A percentile compares a stretch with the other conserved stretches of the same genome.
Conservation (phyloP, 2,329 filamentous ascomycete species). For the Xylaria sp. region DNA sequence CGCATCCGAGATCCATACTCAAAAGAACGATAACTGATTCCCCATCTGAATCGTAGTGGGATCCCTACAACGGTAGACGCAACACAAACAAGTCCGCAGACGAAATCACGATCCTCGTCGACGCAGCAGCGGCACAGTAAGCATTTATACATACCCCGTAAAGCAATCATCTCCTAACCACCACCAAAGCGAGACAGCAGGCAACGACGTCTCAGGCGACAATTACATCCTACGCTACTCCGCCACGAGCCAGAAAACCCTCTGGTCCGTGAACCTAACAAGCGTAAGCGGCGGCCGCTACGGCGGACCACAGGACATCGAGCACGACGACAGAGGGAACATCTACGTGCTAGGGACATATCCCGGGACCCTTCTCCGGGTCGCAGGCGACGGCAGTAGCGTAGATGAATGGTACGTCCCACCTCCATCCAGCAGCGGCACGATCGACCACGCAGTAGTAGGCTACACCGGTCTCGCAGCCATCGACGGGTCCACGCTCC, state of each 20-base stretch:
- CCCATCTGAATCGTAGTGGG: slow-evolving; percentile 35
- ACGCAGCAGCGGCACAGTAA: slow-evolving; percentile 50
- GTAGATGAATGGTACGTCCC: slow-evolving; percentile 50
- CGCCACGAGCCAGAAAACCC: slow-evolving; percentile 33
- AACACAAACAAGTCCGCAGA: slow-evolving; percentile 25
- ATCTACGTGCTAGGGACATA: slow-evolving; percentile 53
- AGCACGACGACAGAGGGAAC: slow-evolving; percentile 50
- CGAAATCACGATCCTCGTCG: slow-evolving; percentile 49
- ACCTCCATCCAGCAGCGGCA: background rate
- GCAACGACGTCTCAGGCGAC: slow-evolving; percentile 50
- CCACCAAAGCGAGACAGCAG: slow-evolving; percentile 44
- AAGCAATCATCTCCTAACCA: background rate
- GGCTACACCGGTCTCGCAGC: slow-evolving; percentile 47
- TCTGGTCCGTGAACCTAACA: slow-evolving; percentile 51
- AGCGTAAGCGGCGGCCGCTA: slow-evolving; percentile 45
- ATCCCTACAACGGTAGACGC: slow-evolving; percentile 38
- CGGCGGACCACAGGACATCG: slow-evolving; percentile 54
- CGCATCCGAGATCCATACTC: background rate
- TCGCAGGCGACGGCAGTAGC: slow-evolving; percentile 46
- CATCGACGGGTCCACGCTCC: slow-evolving; percentile 42
- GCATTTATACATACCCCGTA: background rate
- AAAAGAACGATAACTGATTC: background rate
- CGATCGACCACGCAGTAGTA: slow-evolving; percentile 40
- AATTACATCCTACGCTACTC: slow-evolving; percentile 53
- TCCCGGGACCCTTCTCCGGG: slow-evolving; percentile 51